Evolutionary conservation across 257 asterid genomes (phyloP).

Genomic region (Solanum pimpinellifolium): DNA sequence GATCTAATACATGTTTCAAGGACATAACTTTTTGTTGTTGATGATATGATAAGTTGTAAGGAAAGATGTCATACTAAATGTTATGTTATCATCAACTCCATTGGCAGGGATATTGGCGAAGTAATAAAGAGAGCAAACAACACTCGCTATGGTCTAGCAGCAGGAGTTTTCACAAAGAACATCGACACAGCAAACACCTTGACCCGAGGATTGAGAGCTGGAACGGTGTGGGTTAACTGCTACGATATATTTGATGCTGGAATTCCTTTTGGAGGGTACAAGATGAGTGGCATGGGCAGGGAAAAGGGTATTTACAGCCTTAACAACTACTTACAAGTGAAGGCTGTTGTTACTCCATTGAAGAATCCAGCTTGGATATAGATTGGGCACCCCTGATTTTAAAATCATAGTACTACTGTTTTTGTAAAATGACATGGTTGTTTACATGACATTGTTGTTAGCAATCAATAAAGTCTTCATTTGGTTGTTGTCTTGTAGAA

Average conservation of each 20-base stretch:
- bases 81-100: neutral
- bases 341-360: slow-evolving; percentile 67
- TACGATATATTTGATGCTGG: slow-evolving; percentile 57
- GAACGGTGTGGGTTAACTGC: slow-evolving; percentile 73
- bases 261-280: slow-evolving; percentile 80
- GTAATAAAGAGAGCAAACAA: slow-evolving; percentile 58
- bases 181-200: slow-evolving; percentile 61
- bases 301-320: slow-evolving; percentile 69
- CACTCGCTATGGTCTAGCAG: slow-evolving; percentile 63
- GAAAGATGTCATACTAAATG: neutral
- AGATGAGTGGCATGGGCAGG: slow-evolving; percentile 80
- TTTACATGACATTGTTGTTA: neutral
- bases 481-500: neutral
- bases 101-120: slow-evolving; percentile 47
- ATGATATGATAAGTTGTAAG: neutral
- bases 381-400: neutral
- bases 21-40: neutral
- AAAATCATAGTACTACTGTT: neutral
- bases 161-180: slow-evolving; percentile 56
- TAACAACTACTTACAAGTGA: slow-evolving; percentile 64
- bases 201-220: slow-evolving; percentile 55
- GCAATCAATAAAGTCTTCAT: neutral
- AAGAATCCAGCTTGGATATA: slow-evolving; percentile 71
- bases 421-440: neutral
- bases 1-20: neutral